phyloP scores from a whole-genome alignment of 345 rosid genomes.

The Arabidopsis arenosa region DNA sequence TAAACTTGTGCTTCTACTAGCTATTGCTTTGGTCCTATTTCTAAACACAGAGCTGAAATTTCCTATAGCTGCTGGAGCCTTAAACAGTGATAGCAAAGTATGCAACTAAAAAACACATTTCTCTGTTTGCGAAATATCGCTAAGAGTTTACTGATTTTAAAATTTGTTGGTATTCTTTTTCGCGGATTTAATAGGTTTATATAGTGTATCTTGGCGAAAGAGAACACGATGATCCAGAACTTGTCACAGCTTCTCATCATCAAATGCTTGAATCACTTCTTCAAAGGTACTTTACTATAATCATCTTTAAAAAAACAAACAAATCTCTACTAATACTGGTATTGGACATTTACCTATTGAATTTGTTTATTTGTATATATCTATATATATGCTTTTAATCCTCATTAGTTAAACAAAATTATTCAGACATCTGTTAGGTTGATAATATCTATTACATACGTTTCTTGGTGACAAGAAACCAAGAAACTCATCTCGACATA shows the following conservation, averaged over 20 bases:
- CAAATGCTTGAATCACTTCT: slow-evolving; percentile 49
- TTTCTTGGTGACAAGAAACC: no score
- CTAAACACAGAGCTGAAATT: slow-evolving; percentile 17
- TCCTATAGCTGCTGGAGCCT: slow-evolving; percentile 21
- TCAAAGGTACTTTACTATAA: slow-evolving; percentile 46
- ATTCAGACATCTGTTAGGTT: background rate
- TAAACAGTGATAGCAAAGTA: slow-evolving; percentile 18
- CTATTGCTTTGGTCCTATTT: slow-evolving; percentile 20
- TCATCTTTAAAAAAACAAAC: background rate
- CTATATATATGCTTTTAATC: no score
- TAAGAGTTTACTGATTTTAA: background rate
- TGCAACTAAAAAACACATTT: background rate
- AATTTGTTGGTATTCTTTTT: background rate
- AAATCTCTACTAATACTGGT: background rate
- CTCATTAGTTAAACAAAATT: background rate
- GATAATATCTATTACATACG: background rate
- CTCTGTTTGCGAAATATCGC: background rate
- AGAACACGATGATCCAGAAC: slow-evolving; percentile 48
- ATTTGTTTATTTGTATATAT: background rate
- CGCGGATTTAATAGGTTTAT: slow-evolving; percentile 36
- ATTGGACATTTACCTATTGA: background rate
- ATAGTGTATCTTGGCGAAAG: slow-evolving; percentile 59
- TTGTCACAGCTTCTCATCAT: slow-evolving; percentile 49
- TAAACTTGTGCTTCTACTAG: slow-evolving; percentile 24
- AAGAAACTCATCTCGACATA: background rate